Conservation (phyloP, 768 basidiomycete genomes). For the Leccinum pellstonianum region DNA sequence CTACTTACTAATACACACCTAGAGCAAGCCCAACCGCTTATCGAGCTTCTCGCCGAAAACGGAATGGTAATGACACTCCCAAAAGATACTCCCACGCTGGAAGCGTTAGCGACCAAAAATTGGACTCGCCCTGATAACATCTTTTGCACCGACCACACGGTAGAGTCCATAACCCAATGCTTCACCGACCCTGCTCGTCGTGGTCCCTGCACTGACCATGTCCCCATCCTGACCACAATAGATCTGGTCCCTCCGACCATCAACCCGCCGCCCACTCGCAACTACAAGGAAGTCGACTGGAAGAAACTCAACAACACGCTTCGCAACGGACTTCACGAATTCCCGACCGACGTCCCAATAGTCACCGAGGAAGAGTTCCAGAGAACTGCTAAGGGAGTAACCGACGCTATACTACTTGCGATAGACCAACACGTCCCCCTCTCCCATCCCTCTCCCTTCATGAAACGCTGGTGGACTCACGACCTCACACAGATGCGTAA, state of each 20-base stretch:
- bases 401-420: fast-evolving
- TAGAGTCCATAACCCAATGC: not conserved
- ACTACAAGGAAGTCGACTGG: not conserved
- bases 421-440: not conserved
- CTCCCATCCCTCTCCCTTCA: not conserved
- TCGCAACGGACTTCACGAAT: not conserved
- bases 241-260: fast-evolving
- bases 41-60: conserved; percentile 1
- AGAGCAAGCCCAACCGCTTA: not conserved
- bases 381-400: not conserved
- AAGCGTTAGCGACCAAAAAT: conserved; percentile 31
- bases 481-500: not conserved
- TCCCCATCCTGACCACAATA: conserved; percentile 1
- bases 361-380: not conserved
- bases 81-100: conserved; percentile 34
- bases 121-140: conserved; percentile 15
- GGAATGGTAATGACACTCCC: conserved; percentile 38
- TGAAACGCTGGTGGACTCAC: not conserved
- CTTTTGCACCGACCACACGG: not conserved
- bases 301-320: not conserved
- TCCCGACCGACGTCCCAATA: not conserved
- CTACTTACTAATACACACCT: not conserved
- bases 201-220: conserved; percentile 6
- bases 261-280: not conserved
- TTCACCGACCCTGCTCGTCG: fast-evolving